Base-by-base conservation (phyloP, 75 land plant genomes). In the Cupressus sempervirens region DNA sequence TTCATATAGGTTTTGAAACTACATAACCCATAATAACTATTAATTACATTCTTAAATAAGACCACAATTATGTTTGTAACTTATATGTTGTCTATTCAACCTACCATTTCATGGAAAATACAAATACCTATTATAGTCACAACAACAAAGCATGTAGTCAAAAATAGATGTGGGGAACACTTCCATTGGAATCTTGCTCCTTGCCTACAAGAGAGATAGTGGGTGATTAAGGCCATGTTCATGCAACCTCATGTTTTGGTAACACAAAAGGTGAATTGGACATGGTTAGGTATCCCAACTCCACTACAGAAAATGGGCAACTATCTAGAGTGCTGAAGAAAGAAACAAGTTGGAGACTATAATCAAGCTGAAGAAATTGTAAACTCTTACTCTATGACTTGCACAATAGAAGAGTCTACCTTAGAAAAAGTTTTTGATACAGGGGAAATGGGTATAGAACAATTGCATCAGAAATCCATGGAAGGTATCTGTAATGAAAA, bases 201-300 rank as follows among this genome's bases (percentile, higher is more conserved):
- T n/a, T n/a, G 99, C 77, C 46, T 98, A 36, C 89, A 91, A 83
- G 88, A 92, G 86, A 91, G 97, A 34, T 94, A 92, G 84, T 75
- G 95, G 62, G 96, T 96, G 18, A 80, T 96, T 41, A 93, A 96
- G 93, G 99, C 95, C 14, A 83, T 98, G 32, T 80, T 98, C 72
- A 80, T 87, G 50, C 89, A 91, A 67, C 99, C 99, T 41, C 92
- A 88, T 80, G 15, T 97, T 18, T 90, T 98, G 45, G 88, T 98
- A 20, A 90, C 89, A 16, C 99, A 98, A 86, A 98, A 94, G 84
- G 91, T 89, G 88, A 95, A 98, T 84, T 98, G 92, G 88, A 86
- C 99, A 54, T 98, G 99, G 99, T 81, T 96, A 30, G 99, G 99
- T 4, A 89, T 98, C n/a, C n/a, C n/a, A n/a, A n/a, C n/a, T n/a